A percentile compares a stretch with the other conserved stretches of the same genome.
Evolutionary conservation across 2,329 filamentous ascomycete genomes (phyloP).

Genomic region (Microdochium nivale): DNA sequence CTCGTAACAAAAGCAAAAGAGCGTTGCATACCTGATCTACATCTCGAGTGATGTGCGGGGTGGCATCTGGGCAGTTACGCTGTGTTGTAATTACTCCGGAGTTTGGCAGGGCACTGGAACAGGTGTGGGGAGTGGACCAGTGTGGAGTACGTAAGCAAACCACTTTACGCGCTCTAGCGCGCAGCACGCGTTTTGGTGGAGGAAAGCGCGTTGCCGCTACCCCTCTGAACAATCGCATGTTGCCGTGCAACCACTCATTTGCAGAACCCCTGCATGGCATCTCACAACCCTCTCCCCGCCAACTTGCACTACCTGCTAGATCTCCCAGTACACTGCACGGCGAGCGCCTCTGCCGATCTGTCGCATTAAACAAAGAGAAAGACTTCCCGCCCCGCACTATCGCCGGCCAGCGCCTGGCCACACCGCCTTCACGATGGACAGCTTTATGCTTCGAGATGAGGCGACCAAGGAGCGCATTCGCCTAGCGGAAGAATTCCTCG

Average conservation of each 20-base stretch:
- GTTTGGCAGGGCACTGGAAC: too few species aligned
- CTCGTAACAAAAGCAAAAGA: too few species aligned
- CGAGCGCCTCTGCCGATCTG: too few species aligned
- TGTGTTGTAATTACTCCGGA: too few species aligned
- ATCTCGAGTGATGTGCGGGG: too few species aligned
- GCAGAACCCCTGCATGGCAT: background rate
- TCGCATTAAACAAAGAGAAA: background rate
- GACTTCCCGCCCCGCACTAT: background rate
- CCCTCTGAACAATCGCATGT: background rate
- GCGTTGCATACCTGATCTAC: too few species aligned
- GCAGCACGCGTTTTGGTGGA: background rate
- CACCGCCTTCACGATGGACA: constrained; percentile 50
- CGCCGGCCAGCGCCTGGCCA: background rate
- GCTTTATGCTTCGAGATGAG: constrained; percentile 71
- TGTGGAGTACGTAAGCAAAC: background rate
- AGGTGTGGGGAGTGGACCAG: too few species aligned
- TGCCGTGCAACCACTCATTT: background rate
- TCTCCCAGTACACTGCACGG: background rate
- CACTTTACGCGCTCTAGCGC: background rate
- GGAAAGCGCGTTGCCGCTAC: background rate
- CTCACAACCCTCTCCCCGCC: background rate
- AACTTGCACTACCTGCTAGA: background rate
- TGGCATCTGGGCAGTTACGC: too few species aligned
- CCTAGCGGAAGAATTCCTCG: constrained; percentile 84
- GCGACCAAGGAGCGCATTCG: constrained; percentile 76